These are phyloP conservation scores for Hyaloscypha bicolor DNA, from an alignment of 495 filamentous ascomycete species.

Conservation along the genomic window DNA sequence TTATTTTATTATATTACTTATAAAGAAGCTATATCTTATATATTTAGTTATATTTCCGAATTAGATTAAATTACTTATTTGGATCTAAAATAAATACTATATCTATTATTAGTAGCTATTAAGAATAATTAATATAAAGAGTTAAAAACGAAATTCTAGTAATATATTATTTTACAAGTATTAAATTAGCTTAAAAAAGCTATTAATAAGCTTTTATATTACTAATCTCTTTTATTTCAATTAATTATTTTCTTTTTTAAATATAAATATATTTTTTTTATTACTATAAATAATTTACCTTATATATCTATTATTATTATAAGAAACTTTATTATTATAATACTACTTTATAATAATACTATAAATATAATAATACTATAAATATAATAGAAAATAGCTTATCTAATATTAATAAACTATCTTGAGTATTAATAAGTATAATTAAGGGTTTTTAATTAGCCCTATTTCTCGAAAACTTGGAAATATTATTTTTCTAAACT, in stretches of 20 bases:
- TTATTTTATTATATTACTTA: too few relatives aligned
- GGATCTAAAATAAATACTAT: neutral
- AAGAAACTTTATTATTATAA: too few relatives aligned
- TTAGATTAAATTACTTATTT: neutral
- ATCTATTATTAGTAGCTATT: neutral
- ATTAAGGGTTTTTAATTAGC: too few relatives aligned
- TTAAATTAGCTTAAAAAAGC: neutral
- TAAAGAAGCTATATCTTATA: constrained; percentile 1
- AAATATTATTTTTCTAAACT: too few relatives aligned
- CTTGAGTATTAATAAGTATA: too few relatives aligned
- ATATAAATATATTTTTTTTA: neutral
- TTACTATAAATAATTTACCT: too few relatives aligned
- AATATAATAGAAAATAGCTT: too few relatives aligned
- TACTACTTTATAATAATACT: too few relatives aligned
- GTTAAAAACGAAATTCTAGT: neutral
- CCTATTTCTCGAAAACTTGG: too few relatives aligned
- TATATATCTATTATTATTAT: too few relatives aligned
- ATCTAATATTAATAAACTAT: too few relatives aligned
- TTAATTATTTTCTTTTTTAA: neutral
- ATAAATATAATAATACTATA: too few relatives aligned
- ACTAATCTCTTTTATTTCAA: neutral
- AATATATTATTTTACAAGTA: neutral
- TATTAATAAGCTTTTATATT: neutral
- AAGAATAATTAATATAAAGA: neutral
- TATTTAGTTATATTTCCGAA: neutral